Evolutionary conservation across 371 early-diverging fungal species (phyloP), one percentile per base, ranked within the genome.

Genomic region (Haplosporangium sp.): DNA sequence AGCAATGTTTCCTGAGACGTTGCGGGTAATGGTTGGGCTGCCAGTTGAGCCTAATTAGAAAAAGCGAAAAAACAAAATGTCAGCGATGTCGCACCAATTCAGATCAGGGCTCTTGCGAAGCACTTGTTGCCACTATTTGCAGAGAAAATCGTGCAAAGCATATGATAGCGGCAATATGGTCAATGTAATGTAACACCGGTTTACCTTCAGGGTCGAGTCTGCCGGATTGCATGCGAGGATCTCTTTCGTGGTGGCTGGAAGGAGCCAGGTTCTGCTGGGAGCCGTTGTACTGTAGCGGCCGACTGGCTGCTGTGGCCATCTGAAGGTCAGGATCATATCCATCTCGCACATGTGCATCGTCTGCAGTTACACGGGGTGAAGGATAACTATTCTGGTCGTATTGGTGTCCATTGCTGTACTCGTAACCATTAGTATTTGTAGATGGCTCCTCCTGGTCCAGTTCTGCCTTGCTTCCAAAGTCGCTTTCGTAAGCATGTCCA

Each of bases 1-100:
- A n/a, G 42, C 62, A 50, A 68, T 68, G 43, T 45, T 62, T 7
- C 69, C 59, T 12, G 69, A 68, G 47, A 62, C 42, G 18, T 68
- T 68, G 16, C 69, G 69, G 1, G 67, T 45, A 11, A 53, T 9
- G 1, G 14, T 52, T 20, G 68, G 45, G 40, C 37, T 43, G 45
- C 40, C 52, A 48, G 55, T 16, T 40, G 55, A 46, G 11, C 45
- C 60, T 59, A 45, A 9, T 18, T 37, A 40, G 18, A 3, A 12
- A 58, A 20, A 29, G 9, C 38, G 18, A 12, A 23, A 14, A 41
- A 29, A 50, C 16, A 23, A 12, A 38, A 54, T n/a, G 18, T 38
- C 12, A 46, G 38, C 42, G 54, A 46, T 21, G 9, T 18, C 20
- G 50, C 45, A 18, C 20, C 8, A 20, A 50, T 18, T 18, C 21